Evolutionary conservation across 805 yeast species (phyloP).

Genomic region (Yarrowia sp.): DNA sequence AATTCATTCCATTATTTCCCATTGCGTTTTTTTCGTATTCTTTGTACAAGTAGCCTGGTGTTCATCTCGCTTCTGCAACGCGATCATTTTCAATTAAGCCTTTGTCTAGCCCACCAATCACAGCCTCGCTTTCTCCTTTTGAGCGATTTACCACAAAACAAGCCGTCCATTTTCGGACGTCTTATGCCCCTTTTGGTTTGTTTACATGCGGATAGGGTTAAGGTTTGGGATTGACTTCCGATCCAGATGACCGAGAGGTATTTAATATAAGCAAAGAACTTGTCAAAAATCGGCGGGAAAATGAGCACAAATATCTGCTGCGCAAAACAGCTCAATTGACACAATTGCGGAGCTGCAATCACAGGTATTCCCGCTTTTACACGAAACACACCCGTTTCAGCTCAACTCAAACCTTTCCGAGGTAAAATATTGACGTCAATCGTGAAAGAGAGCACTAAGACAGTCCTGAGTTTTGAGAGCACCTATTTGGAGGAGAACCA

Average conservation of each 20-base stretch:
- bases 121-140: neutral
- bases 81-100: neutral
- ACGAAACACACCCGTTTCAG: slow-evolving; percentile 7
- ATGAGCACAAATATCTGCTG: neutral
- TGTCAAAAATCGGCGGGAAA: neutral
- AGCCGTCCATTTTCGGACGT: slow-evolving; percentile 3
- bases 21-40: neutral
- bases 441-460: neutral
- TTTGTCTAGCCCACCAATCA: neutral
- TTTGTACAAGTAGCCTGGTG: neutral
- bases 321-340: neutral
- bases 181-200: slow-evolving; percentile 15
- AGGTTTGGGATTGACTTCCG: neutral
- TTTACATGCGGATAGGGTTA: neutral
- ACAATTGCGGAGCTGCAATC: neutral
- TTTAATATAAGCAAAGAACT: neutral
- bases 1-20: slow-evolving; percentile 1
- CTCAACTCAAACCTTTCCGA: neutral
- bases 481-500: too few species aligned
- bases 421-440: slow-evolving; percentile 3
- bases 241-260: neutral
- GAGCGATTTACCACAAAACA: slow-evolving; percentile 11
- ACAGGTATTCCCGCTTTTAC: neutral
- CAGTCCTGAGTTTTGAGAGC: neutral
- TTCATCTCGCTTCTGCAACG: slow-evolving; percentile 5